Base-by-base conservation (phyloP, 495 filamentous ascomycete genomes). In the Penicillium goetzii region DNA sequence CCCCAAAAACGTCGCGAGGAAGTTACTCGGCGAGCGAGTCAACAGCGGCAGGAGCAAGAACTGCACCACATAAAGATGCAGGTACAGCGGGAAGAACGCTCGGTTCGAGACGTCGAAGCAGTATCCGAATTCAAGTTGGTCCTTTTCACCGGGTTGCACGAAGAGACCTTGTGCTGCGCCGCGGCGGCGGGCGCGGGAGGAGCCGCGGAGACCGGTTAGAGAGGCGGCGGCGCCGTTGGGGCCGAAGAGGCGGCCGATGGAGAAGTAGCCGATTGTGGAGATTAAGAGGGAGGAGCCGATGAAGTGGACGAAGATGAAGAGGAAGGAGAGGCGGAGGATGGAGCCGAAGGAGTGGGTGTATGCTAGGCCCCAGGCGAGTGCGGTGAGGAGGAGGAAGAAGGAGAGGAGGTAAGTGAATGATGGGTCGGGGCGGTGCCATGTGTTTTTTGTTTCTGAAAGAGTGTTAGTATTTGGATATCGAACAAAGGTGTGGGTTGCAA, bases 361-460 rank as follows among this genome's bases (percentile, higher is more conserved):
- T 10, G 89, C 89, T 33, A 90, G 77, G 17, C 88, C 88, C 89
- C 89, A 92, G 43, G 88, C 89, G 28, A 91, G 75, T 51, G 88
- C 86, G 57, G 89, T 90, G 68, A 92, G 83, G 62, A 89, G 81
- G 14, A 90, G 81, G 80, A 92, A 91, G 76, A 89, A 86, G 52
- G 88, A 87, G 55, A 91, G 84, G 56, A 92, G 88, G 72, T 91
- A 90, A 61, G 89, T 88, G 76, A 92, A 91, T 34, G 89, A 90
- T 17, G 89, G 89, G 68, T 92, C 89, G 54, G 89, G 85, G 55
- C 88, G 86, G 69, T 90, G 89, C 85, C 87, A 91, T 69, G 89
- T 89, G 71, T 90, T 90, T 76, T 90, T 89, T 3, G 88, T 90
- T 84, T 90, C 88, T 91, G 64, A 50, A 25, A 15, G 12, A 38